Evolutionary conservation across 176 grass and related monocot genomes (phyloP).

Genomic region (Rhipidocladum racemiflorum): DNA sequence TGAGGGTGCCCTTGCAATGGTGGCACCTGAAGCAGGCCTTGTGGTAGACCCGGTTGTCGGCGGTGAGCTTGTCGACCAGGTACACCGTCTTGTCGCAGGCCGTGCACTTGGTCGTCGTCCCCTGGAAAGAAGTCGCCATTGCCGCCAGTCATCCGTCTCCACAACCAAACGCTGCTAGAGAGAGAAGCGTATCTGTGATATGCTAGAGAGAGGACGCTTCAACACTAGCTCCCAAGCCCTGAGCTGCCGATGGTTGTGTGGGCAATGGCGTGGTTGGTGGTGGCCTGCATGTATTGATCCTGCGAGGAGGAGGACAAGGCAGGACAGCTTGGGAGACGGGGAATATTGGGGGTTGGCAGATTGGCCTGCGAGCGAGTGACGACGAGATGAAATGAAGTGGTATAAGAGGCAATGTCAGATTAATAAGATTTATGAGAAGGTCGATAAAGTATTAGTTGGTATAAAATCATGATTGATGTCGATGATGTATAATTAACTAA

Average conservation of each 20-base stretch:
- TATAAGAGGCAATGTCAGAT: too few species aligned
- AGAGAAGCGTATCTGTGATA: too few species aligned
- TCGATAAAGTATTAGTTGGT: too few species aligned
- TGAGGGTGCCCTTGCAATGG: constrained; percentile 97
- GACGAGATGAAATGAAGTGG: background rate
- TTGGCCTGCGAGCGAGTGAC: background rate
- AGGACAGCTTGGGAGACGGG: constrained; percentile 47
- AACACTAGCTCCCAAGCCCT: background rate
- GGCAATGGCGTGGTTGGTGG: constrained; percentile 23
- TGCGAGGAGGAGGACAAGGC: constrained; percentile 17
- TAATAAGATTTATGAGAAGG: too few species aligned
- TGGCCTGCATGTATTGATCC: constrained; percentile 37
- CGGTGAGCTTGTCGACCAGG: constrained; percentile 97
- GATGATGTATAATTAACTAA: too few species aligned
- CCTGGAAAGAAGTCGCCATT: constrained; percentile 75
- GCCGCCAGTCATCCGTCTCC: background rate
- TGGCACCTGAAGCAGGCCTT: constrained; percentile 98
- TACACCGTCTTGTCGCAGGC: constrained; percentile 97
- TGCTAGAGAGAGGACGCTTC: background rate
- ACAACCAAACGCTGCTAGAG: background rate
- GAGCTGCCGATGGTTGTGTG: constrained; percentile 35
- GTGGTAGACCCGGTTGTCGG: constrained; percentile 94
- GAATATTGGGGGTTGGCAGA: constrained; percentile 40
- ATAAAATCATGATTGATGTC: too few species aligned
- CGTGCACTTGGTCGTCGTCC: constrained; percentile 87